Conservation (phyloP, 257 asterid genomes). For the Solanum infundibuliforme region DNA sequence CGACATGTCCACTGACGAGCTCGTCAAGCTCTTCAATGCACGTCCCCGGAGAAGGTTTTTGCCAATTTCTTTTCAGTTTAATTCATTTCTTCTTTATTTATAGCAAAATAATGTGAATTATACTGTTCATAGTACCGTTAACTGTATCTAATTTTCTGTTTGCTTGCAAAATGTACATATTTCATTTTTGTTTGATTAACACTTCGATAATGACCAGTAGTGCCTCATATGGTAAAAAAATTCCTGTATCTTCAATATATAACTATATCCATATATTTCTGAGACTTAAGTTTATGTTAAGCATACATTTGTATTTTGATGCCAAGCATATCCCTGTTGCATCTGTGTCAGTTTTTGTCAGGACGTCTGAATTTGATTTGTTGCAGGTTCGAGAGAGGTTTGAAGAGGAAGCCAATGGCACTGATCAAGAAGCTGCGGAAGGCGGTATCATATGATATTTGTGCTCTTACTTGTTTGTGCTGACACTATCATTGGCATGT, state of each 20-base stretch:
- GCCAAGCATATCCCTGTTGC: neutral
- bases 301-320: neutral
- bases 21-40: constrained; percentile 64
- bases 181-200: neutral
- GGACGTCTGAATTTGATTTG: neutral
- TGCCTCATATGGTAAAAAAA: neutral
- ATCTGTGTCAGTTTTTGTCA: neutral
- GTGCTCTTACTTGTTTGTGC: neutral
- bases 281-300: neutral
- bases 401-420: constrained; percentile 86
- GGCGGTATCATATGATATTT: constrained; percentile 31
- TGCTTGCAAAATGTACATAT: neutral
- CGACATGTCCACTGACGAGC: constrained; percentile 82
- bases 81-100: neutral
- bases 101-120: neutral
- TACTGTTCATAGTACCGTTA: neutral
- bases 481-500: neutral
- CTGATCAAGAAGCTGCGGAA: constrained; percentile 68
- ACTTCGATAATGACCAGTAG: neutral
- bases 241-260: neutral
- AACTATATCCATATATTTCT: neutral
- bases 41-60: constrained; percentile 67
- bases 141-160: neutral
- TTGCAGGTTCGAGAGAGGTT: constrained; percentile 62
- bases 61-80: no score